Evolutionary conservation across 768 basidiomycete genomes (phyloP).

Genomic region (Kwoniella newhampshirensis): DNA sequence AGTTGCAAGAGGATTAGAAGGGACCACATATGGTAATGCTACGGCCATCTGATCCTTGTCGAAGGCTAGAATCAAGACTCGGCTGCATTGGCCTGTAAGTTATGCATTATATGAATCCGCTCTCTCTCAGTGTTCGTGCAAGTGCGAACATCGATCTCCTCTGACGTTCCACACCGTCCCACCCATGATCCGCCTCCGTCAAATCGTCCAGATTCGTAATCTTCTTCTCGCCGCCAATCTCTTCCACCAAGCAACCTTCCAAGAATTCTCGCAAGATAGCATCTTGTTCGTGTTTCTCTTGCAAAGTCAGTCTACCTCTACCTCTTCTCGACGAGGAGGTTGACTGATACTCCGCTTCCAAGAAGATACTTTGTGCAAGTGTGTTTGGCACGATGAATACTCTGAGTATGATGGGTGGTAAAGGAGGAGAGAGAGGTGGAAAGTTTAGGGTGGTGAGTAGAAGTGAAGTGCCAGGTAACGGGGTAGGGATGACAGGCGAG

Average conservation of each 20-base stretch:
- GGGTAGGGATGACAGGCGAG: slow-evolving; percentile 29
- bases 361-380: slow-evolving; percentile 24
- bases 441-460: slow-evolving; percentile 29
- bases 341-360: slow-evolving; percentile 32
- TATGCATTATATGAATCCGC: slow-evolving; percentile 23
- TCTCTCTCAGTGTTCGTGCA: slow-evolving; percentile 23
- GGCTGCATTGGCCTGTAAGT: not conserved
- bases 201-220: not conserved
- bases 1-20: slow-evolving; percentile 77
- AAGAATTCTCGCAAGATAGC: slow-evolving; percentile 27
- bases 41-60: slow-evolving; percentile 56
- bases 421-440: slow-evolving; percentile 3
- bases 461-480: slow-evolving; percentile 34
- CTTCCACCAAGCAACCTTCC: slow-evolving; percentile 35
- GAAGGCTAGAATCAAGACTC: not conserved
- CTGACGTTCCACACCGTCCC: slow-evolving; percentile 28
- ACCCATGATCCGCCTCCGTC: not conserved
- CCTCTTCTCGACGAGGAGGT: not conserved
- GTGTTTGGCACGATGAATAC: slow-evolving; percentile 31
- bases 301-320: not conserved
- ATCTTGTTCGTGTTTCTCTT: not conserved
- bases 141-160: slow-evolving; percentile 21
- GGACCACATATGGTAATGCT: slow-evolving; percentile 80
- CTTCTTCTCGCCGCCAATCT: slow-evolving; percentile 19
- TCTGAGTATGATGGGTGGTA: slow-evolving; percentile 25